Evolutionary conservation across 179 eudicot genomes (phyloP).

Genomic region (Silene noctiflora): DNA sequence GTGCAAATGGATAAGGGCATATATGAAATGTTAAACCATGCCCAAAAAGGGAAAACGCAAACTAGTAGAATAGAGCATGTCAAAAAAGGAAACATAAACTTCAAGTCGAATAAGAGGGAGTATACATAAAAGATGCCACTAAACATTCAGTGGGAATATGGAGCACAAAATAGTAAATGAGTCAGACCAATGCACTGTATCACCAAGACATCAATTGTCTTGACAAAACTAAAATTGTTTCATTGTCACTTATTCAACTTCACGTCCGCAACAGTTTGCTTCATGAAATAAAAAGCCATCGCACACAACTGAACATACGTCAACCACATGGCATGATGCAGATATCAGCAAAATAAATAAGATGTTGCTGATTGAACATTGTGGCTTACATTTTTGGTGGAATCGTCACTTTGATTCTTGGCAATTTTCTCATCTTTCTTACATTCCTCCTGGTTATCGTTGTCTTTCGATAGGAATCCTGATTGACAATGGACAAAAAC

Average conservation of each 20-base stretch:
- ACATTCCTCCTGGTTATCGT: slow-evolving; percentile 28
- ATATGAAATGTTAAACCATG: too few species aligned
- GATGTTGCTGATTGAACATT: background rate
- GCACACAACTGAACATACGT: background rate
- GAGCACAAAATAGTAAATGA: background rate
- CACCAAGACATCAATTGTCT: slow-evolving; percentile 5
- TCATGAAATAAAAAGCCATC: background rate
- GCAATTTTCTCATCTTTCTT: slow-evolving; percentile 30
- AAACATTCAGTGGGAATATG: background rate
- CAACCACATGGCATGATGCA: background rate
- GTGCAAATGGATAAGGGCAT: too few species aligned
- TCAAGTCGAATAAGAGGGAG: background rate
- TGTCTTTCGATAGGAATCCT: slow-evolving; percentile 57
- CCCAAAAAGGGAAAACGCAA: too few species aligned
- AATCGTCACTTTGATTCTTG: slow-evolving; percentile 32
- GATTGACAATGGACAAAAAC: background rate
- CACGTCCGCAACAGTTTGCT: background rate
- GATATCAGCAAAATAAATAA: background rate
- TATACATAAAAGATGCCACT: background rate
- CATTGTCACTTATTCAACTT: background rate
- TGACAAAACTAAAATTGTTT: background rate
- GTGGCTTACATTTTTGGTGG: slow-evolving; percentile 35
- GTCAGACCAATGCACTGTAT: background rate
- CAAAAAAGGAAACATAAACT: too few species aligned
- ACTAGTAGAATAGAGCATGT: too few species aligned